Evolutionary conservation across 371 early-diverging fungal genomes (phyloP), one percentile per base, ranked within the genome.

Genomic region (Zychaea mexicana): DNA sequence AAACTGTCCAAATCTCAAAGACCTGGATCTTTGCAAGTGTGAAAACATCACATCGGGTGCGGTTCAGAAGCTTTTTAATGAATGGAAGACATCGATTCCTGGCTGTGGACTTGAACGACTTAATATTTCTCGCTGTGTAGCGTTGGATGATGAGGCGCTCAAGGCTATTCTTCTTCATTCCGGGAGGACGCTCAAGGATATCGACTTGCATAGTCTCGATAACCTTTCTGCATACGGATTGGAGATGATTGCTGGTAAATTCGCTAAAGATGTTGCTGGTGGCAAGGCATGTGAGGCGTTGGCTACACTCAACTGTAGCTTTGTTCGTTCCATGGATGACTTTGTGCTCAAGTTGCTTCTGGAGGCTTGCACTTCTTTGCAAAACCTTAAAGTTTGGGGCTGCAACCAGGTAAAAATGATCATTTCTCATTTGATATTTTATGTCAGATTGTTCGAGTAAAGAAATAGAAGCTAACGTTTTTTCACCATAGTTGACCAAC

Each of bases 201-300:
- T 95, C 21, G 77, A 74, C 31, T 61, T 95, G 60, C 91, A 93
- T 63, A 90, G 92, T n/a, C 67, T 92, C 59, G 90, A 92, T 24
- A 84, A 87, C 36, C 56, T 95, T 52, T 85, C 92, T 1, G 69
- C 70, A 19, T 46, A 74, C 8, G 82, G 88, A 0, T 61, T 95
- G 52, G 72, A 84, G 39, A 65, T 72, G 8, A 54, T 90, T 17
- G 80, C 81, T 0, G 77, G 75, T 1, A 60, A 63, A 52, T 65
- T 31, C 6, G 36, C 17, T 19, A 61, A 58, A 15, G 74, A 55
- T 0, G 13, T 19, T 6, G 28, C 38, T 42, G 42, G 15, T 12
- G 15, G 4, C 17, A 42, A 42, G 15, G 67, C 70, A 2, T 88
- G 88, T 39, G 67, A 72, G 9, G 36, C 66, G 1, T 67, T 93